These are phyloP conservation scores for Nissolia schottii DNA, from an alignment of 306 rosid species.

Conservation along the genomic window DNA sequence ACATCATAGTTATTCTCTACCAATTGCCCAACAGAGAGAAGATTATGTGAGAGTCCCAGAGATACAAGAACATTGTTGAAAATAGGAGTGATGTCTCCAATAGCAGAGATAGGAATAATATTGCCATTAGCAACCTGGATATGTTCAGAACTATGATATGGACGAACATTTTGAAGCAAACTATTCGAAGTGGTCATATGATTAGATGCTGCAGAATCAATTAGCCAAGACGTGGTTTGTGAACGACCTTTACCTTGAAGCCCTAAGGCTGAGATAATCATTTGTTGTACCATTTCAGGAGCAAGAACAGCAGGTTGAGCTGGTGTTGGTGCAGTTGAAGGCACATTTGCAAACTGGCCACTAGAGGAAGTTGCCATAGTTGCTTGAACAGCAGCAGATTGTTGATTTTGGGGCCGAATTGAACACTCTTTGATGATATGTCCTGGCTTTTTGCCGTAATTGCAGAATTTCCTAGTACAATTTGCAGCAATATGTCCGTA, in stretches of 20 bases:
- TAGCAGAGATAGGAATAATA: background rate
- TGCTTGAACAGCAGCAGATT: background rate
- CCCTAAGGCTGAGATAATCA: background rate
- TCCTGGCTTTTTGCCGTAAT: background rate
- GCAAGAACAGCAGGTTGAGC: background rate
- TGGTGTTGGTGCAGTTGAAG: no score
- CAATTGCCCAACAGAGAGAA: no score
- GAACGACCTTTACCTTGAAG: background rate
- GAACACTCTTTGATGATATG: background rate
- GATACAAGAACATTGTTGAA: background rate
- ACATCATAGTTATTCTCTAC: background rate
- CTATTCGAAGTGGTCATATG: background rate
- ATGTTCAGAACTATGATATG: background rate
- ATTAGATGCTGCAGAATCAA: background rate
- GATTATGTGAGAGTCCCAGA: background rate
- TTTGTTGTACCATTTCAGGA: background rate
- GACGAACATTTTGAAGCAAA: background rate
- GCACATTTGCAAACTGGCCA: background rate
- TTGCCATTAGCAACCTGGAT: background rate
- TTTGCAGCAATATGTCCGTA: background rate
- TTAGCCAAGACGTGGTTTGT: background rate
- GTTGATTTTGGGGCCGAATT: background rate
- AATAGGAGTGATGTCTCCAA: background rate
- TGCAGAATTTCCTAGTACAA: background rate
- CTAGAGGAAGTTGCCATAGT: background rate